Evolutionary conservation across 1,284 basidiomycete species (phyloP).

Genomic region (Sanghuangporus baumii): DNA sequence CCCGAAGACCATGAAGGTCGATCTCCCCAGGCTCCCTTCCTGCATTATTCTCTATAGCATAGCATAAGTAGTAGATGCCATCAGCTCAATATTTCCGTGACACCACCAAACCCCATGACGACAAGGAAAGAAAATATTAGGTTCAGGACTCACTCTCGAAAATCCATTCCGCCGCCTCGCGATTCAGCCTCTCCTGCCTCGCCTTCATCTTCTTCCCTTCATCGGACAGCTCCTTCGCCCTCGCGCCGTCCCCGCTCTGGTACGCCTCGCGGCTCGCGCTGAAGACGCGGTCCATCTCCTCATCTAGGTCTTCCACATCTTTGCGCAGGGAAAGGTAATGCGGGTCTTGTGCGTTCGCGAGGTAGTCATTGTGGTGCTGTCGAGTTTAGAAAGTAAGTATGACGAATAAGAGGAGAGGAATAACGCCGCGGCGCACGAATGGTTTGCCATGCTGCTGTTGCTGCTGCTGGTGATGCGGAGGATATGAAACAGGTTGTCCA

Average conservation of each 20-base stretch:
- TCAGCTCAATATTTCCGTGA: neutral
- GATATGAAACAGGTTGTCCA: constrained; percentile 14
- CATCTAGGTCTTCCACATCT: constrained; percentile 69
- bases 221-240: constrained; percentile 80
- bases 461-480: constrained; percentile 12
- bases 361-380: constrained; percentile 49
- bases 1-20: constrained; percentile 89
- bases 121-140: neutral
- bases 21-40: constrained; percentile 70
- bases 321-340: constrained; percentile 67
- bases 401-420: neutral
- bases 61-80: neutral
- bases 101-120: neutral
- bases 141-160: constrained; percentile 37
- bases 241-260: constrained; percentile 63
- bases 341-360: constrained; percentile 63
- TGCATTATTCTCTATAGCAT: constrained; percentile 74
- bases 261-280: constrained; percentile 68
- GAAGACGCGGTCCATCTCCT: constrained; percentile 67
- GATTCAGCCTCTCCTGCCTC: constrained; percentile 79
- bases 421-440: neutral
- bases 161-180: constrained; percentile 87
- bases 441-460: constrained; percentile 17
- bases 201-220: constrained; percentile 80
- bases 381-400: neutral